Conservation (phyloP, 495 filamentous ascomycete species). For the Parmelia sp. region DNA sequence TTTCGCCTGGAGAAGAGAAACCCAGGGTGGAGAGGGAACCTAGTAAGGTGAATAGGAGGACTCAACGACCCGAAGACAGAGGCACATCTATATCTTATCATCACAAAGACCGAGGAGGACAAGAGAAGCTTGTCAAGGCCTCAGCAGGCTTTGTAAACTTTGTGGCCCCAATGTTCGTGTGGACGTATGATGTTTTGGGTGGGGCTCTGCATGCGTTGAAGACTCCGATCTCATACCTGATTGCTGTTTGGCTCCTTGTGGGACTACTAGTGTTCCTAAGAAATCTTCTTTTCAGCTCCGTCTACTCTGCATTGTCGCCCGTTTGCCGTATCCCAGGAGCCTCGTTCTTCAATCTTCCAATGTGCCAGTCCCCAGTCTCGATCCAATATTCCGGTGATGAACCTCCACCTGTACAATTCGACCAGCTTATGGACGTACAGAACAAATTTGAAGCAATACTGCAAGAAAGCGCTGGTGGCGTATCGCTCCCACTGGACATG, state of each 20-base stretch:
- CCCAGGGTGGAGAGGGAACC: slow-evolving; percentile 13
- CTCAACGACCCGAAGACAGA: slow-evolving; percentile 1
- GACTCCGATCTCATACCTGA: slow-evolving; percentile 47
- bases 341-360: slow-evolving; percentile 50
- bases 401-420: slow-evolving; percentile 50
- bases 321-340: slow-evolving; percentile 59
- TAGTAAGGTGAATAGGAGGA: slow-evolving; percentile 14
- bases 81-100: neutral
- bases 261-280: slow-evolving; percentile 43
- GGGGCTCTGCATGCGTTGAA: slow-evolving; percentile 46
- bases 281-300: slow-evolving; percentile 45
- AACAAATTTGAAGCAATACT: slow-evolving; percentile 59
- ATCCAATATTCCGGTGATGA: slow-evolving; percentile 22
- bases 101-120: slow-evolving; percentile 6
- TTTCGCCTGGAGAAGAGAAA: slow-evolving; percentile 27
- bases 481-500: slow-evolving; percentile 59
- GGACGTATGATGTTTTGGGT: slow-evolving; percentile 43
- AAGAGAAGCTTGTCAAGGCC: slow-evolving; percentile 3
- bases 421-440: slow-evolving; percentile 60
- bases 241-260: slow-evolving; percentile 47
- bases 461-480: slow-evolving; percentile 51
- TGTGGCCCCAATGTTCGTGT: slow-evolving; percentile 33
- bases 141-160: slow-evolving; percentile 16
- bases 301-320: slow-evolving; percentile 50
- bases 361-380: slow-evolving; percentile 43